A percentile compares a stretch with the other conserved stretches of the same genome.
Conservation (phyloP, 441 rosid species). For the Bocquillonia castaneifolia region DNA sequence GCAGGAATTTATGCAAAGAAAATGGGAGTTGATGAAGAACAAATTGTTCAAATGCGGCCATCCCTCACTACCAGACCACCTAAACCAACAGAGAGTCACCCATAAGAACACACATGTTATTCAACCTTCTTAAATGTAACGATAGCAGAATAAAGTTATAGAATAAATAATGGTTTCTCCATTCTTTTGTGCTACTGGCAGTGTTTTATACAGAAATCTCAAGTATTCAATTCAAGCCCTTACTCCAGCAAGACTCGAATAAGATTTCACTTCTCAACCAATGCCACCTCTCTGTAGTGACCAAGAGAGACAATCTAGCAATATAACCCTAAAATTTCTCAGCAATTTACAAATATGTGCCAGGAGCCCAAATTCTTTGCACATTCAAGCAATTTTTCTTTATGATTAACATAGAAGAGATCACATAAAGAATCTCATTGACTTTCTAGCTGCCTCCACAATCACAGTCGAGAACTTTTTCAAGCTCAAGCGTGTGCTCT, state of each 20-base stretch:
- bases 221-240: neutral
- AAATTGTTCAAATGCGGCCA: constrained; percentile 72
- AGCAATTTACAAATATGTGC: too few relatives aligned
- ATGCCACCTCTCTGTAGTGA: neutral
- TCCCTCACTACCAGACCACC: constrained; percentile 66
- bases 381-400: neutral
- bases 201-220: neutral
- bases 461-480: too few relatives aligned
- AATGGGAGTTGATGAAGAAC: constrained; percentile 72
- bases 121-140: neutral
- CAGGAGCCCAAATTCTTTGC: neutral
- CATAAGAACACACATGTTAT: constrained; percentile 14
- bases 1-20: constrained; percentile 53
- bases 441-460: neutral
- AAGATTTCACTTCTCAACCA: too few relatives aligned
- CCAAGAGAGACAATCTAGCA: neutral
- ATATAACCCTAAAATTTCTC: too few relatives aligned
- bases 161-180: neutral
- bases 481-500: too few relatives aligned
- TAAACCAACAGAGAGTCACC: constrained; percentile 20
- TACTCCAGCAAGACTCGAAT: too few relatives aligned
- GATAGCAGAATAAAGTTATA: neutral
- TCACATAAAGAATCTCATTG: neutral
- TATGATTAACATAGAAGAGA: too few relatives aligned
- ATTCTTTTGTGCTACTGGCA: neutral